Percentiles rank a stretch among this genome's conserved stretches.
Conservation (phyloP, 2,329 filamentous ascomycete species). For the Boeremia exigua region DNA sequence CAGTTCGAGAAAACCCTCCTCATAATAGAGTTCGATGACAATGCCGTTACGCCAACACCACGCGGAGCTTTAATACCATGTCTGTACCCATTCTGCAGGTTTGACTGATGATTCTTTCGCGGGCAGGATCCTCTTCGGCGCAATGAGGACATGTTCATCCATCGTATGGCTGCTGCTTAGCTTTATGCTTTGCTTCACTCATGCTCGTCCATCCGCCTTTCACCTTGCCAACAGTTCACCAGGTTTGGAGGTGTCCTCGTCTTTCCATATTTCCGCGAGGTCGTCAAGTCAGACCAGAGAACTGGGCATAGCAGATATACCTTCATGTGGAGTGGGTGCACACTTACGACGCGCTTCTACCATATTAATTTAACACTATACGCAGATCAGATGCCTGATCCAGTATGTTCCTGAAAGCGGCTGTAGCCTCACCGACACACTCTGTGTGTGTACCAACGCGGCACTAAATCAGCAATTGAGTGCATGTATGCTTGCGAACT, state of each 20-base stretch:
- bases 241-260: not conserved
- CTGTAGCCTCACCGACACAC: conserved; percentile 23
- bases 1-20: not conserved
- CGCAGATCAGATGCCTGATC: conserved; percentile 27
- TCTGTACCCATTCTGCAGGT: not conserved
- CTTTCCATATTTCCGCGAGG: not conserved
- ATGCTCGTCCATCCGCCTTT: not conserved
- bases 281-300: not conserved
- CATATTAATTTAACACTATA: not conserved
- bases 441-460: conserved; percentile 23
- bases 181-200: not conserved
- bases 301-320: conserved; percentile 24
- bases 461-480: conserved; percentile 9
- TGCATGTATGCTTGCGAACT: conserved; percentile 30
- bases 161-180: not conserved
- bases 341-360: too few species aligned
- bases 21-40: not conserved
- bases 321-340: conserved; percentile 26
- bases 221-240: not conserved
- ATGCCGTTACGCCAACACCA: not conserved
- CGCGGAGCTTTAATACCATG: not conserved
- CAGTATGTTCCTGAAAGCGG: conserved; percentile 16
- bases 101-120: not conserved
- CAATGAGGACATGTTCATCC: not conserved
- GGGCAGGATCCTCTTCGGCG: not conserved